A percentile compares a stretch with the other conserved stretches of the same genome.
Conservation (phyloP, 139 green algal genomes). For the Dunaliella sp. region DNA sequence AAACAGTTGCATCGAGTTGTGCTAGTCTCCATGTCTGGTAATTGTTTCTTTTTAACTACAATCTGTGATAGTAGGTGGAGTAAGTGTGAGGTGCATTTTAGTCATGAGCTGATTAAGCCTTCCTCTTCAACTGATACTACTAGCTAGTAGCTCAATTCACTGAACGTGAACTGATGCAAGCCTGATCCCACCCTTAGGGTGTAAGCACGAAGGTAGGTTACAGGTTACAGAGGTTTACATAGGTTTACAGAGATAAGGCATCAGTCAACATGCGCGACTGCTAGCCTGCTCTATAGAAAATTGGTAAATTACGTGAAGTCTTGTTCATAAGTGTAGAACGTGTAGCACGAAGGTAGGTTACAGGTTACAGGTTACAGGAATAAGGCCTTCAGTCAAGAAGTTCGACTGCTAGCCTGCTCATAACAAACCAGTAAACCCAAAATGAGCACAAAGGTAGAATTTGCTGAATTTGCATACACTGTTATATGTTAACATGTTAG, state of each 20-base stretch:
- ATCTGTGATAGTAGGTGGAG: too few species aligned
- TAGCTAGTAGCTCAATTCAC: too few species aligned
- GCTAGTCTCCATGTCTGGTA: too few species aligned
- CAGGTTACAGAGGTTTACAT: background rate
- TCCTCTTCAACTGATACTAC: background rate
- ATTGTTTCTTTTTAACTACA: background rate
- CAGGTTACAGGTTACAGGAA: background rate
- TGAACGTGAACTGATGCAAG: too few species aligned
- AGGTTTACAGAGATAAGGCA: background rate
- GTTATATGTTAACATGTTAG: too few species aligned
- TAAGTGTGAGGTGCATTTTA: background rate
- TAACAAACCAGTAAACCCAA: background rate
- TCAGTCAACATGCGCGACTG: background rate
- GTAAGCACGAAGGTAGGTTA: background rate
- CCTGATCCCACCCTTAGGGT: background rate
- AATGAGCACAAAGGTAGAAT: background rate
- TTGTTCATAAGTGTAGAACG: too few species aligned
- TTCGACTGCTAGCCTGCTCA: background rate
- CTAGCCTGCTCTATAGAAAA: background rate
- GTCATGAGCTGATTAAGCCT: background rate
- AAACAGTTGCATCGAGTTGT: too few species aligned
- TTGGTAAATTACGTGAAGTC: too few species aligned
- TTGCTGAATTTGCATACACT: too few species aligned
- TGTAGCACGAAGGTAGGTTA: background rate
- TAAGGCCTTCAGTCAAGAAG: background rate